A percentile compares a stretch with the other conserved stretches of the same genome.
Evolutionary conservation across 1,284 basidiomycete genomes (phyloP).

Genomic region (Cryptococcus sp.): DNA sequence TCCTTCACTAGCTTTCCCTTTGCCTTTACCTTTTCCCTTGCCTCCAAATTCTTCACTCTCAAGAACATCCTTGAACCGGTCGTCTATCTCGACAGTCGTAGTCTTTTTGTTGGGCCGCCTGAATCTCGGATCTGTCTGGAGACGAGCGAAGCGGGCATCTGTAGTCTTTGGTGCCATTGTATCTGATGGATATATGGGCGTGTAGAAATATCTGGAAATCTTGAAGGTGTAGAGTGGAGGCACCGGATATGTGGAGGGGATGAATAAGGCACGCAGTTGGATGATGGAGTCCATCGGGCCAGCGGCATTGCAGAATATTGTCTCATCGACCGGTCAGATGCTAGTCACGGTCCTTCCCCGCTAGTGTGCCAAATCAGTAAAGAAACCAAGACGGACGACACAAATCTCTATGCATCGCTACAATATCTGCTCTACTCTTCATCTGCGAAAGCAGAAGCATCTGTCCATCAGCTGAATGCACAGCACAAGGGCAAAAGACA

Average conservation of each 20-base stretch:
- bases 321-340: too few relatives aligned
- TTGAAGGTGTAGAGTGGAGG: background rate
- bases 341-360: too few relatives aligned
- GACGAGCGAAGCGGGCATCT: conserved; percentile 78
- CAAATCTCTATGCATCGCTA: too few relatives aligned
- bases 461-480: conserved; percentile 11
- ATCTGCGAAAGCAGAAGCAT: conserved; percentile 38
- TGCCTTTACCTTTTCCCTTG: conserved; percentile 47
- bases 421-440: too few relatives aligned
- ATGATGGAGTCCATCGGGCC: too few relatives aligned
- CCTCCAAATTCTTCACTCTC: conserved; percentile 51
- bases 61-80: conserved; percentile 86
- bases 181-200: background rate
- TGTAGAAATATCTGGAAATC: background rate
- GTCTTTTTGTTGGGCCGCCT: conserved; percentile 72
- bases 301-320: too few relatives aligned
- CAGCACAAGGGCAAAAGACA: background rate
- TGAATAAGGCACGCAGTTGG: too few relatives aligned
- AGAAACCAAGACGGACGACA: too few relatives aligned
- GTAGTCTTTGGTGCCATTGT: conserved; percentile 36
- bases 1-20: conserved; percentile 13
- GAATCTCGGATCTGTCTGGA: conserved; percentile 91
- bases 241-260: too few relatives aligned
- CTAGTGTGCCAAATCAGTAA: too few relatives aligned
- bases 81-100: conserved; percentile 82